phyloP scores from a whole-genome alignment of 176 grass and related monocot genomes.

The Aegilops umbellulata region DNA sequence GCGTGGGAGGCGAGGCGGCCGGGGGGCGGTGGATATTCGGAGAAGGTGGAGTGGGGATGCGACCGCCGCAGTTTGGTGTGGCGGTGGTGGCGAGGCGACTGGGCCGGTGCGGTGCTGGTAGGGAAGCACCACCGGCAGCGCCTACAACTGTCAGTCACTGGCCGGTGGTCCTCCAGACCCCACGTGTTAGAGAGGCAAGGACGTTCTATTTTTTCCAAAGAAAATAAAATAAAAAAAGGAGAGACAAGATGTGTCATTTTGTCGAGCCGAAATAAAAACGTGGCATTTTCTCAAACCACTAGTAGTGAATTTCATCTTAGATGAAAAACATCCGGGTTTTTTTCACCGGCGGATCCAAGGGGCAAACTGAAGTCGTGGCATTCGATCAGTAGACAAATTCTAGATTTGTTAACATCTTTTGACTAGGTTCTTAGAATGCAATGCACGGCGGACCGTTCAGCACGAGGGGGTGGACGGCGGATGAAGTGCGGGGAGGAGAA shows the following conservation, averaged over 20 bases:
- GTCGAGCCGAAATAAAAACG: not conserved
- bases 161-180: no score
- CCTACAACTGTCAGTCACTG: not conserved
- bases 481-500: no score
- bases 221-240: not conserved
- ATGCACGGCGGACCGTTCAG: no score
- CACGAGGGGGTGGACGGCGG: no score
- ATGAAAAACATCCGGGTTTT: no score
- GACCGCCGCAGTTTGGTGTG: slow-evolving; percentile 17
- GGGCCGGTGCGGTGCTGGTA: slow-evolving; percentile 21
- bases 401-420: no score
- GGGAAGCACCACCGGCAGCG: not conserved
- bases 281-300: no score
- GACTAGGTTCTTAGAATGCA: no score
- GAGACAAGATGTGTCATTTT: not conserved
- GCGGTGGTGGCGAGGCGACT: slow-evolving; percentile 19
- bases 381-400: no score
- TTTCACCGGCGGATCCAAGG: no score
- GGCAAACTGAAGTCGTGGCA: no score
- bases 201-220: not conserved
- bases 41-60: slow-evolving; percentile 4
- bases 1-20: not conserved
- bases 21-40: slow-evolving; percentile 12
- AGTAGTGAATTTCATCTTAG: no score
- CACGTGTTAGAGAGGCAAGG: not conserved